Evolutionary conservation across 192 early-diverging fungal genomes (phyloP), one percentile per base, ranked within the genome.

Genomic region (Entomortierella beljakovae): DNA sequence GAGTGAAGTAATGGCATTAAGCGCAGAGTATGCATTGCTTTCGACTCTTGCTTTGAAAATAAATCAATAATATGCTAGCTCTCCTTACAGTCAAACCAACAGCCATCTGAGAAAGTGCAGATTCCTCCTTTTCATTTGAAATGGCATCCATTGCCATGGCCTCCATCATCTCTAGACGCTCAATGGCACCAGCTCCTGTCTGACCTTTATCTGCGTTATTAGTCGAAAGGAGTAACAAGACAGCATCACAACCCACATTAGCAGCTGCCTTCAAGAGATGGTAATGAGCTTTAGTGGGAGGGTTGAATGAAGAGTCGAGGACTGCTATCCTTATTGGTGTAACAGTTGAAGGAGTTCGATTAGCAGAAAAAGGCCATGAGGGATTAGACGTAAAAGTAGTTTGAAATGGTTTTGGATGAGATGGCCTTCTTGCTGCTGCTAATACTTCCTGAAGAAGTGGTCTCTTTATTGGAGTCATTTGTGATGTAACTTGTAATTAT

Each of bases 251-350:
- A 9, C 77, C 83, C 16, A 82, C 80, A 34, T 67, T 53, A 18
- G 69, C 61, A 16, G 81, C 55, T n/a, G 77, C 68, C 32, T 77
- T 67, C 53, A 94, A 71, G 57, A 92, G 85, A 56, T 85, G 68
- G 61, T 86, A 72, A 54, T 90, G 89, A 0, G 89, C 89, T 20
- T 77, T 68, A 28, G 89, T 90, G 2, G 89, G 89, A 25, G 92
- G 92, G 54, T 94, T 94, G 77, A 94, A 94, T 8, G 91, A 92
- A 38, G 92, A 89, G 75, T 94, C 92, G 28, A 94, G 84, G 11
- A 93, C 83, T 4, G 77, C 89, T 25, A 89, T 75, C 43, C 59
- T 49, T n/a, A 52, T 64, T 1, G 79, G 79, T 2, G 54, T 56
- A 3, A 40, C 51, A 3, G 61, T 52, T 1, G 75, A 69, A 22